Percentiles rank a stretch among this genome's conserved stretches.
Evolutionary conservation across 768 basidiomycete genomes (phyloP).

Genomic region (Boletellus sp.): DNA sequence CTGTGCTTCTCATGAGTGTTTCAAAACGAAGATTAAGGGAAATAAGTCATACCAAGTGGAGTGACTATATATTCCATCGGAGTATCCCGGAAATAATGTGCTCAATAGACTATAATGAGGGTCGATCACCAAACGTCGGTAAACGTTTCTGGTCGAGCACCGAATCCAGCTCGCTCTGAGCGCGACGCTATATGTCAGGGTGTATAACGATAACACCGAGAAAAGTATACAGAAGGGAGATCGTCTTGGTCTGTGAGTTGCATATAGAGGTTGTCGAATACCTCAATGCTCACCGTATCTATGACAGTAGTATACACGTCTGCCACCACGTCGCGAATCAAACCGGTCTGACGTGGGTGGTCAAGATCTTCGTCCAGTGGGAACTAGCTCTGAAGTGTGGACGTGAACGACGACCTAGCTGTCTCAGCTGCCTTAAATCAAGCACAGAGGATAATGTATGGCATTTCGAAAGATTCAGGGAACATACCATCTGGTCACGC

Average conservation of each 20-base stretch:
- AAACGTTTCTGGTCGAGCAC: slow-evolving; percentile 7
- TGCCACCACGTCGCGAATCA: slow-evolving; percentile 13
- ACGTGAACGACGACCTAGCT: slow-evolving; percentile 7
- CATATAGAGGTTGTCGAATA: background rate
- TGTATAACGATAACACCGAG: slow-evolving; percentile 11
- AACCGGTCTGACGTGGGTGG: background rate
- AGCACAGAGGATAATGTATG: too few species aligned
- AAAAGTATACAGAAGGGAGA: slow-evolving; percentile 7
- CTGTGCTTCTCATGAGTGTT: slow-evolving; percentile 4
- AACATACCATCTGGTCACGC: slow-evolving; percentile 4
- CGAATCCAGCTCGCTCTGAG: slow-evolving; percentile 11
- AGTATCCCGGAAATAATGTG: slow-evolving; percentile 10
- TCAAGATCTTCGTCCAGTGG: slow-evolving; percentile 5
- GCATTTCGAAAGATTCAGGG: too few species aligned
- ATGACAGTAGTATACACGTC: slow-evolving; percentile 9
- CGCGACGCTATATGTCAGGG: slow-evolving; percentile 13
- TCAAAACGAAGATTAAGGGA: background rate
- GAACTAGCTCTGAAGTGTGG: slow-evolving; percentile 9
- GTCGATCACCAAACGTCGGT: slow-evolving; percentile 15
- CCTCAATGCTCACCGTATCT: slow-evolving; percentile 5
- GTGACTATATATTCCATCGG: slow-evolving; percentile 9
- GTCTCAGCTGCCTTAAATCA: slow-evolving; percentile 2
- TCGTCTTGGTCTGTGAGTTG: background rate
- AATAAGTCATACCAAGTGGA: slow-evolving; percentile 8
- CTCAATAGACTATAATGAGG: slow-evolving; percentile 12